phyloP scores from a whole-genome alignment of 2,329 filamentous ascomycete species.

The Kalmusia sp. region DNA sequence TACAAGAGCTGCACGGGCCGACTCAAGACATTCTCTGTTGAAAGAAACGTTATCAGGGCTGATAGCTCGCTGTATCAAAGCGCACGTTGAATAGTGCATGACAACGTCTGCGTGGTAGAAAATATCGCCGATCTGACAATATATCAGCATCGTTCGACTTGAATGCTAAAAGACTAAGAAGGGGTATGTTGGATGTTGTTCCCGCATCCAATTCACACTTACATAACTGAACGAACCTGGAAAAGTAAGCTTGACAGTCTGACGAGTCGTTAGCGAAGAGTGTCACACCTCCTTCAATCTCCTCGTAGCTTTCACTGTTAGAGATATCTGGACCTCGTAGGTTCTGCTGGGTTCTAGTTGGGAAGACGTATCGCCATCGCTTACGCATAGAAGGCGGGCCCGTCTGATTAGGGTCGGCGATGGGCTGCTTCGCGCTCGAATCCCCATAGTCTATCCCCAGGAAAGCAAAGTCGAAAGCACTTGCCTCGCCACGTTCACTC shows the following conservation, averaged over 20 bases:
- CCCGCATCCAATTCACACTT: neutral
- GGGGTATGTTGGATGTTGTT: neutral
- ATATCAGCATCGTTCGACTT: conserved; percentile 3
- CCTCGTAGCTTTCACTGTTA: neutral
- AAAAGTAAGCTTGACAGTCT: conserved; percentile 18
- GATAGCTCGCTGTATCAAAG: conserved; percentile 41
- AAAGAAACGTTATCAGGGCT: conserved; percentile 41
- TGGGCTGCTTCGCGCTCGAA: neutral
- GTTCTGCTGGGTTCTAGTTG: neutral
- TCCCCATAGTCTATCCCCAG: neutral
- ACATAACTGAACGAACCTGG: conserved; percentile 16
- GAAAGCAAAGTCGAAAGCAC: conserved; percentile 13
- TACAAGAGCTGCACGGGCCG: conserved; percentile 38
- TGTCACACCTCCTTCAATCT: conserved; percentile 8
- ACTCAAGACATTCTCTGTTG: conserved; percentile 39
- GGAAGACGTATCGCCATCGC: neutral
- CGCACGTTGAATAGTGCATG: conserved; percentile 41
- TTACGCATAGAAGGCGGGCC: neutral
- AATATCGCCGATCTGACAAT: conserved; percentile 34
- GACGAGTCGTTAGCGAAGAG: conserved; percentile 6
- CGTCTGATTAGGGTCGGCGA: neutral
- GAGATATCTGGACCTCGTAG: neutral
- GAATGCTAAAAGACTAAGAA: neutral
- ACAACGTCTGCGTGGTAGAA: conserved; percentile 42
- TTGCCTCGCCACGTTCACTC: conserved; percentile 36